Percentiles rank a stretch among this genome's conserved stretches.
Evolutionary conservation across 345 rosid genomes (phyloP).

Genomic region (Syzygium aqueum): DNA sequence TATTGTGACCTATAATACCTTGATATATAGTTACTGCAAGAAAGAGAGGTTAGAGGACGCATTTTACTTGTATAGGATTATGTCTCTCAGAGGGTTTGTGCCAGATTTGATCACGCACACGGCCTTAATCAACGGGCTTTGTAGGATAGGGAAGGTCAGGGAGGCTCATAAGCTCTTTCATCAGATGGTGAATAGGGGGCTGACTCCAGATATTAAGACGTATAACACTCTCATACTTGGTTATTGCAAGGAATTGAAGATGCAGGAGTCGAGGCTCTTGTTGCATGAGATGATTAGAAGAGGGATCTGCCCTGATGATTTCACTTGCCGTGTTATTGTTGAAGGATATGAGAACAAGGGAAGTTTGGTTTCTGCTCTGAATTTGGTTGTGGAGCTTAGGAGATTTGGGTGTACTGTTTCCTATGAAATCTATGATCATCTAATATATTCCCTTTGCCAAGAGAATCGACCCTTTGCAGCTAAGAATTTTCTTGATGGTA

Average conservation of each 20-base stretch:
- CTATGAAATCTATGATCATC: conserved; percentile 32
- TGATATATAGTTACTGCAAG: conserved; percentile 68
- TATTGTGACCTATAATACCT: conserved; percentile 76
- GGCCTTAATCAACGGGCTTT: conserved; percentile 66
- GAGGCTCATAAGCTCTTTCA: conserved; percentile 87
- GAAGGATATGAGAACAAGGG: conserved; percentile 54
- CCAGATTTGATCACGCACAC: conserved; percentile 86
- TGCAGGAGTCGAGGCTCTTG: conserved; percentile 49
- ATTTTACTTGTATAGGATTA: conserved; percentile 66
- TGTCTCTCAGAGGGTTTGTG: conserved; percentile 53
- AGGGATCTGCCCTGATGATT: conserved; percentile 45
- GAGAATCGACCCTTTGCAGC: conserved; percentile 83
- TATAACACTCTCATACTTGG: conserved; percentile 71
- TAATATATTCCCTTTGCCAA: conserved; percentile 46
- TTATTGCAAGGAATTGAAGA: conserved; percentile 65
- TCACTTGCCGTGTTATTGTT: conserved; percentile 47
- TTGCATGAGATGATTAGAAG: conserved; percentile 61
- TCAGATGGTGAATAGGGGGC: conserved; percentile 56
- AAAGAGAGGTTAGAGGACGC: conserved; percentile 67
- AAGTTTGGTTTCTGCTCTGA: conserved; percentile 60
- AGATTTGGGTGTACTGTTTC: conserved; percentile 41
- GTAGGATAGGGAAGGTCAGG: conserved; percentile 57
- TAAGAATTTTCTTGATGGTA: conserved; percentile 48
- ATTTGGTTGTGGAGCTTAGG: conserved; percentile 59
- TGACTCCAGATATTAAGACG: conserved; percentile 49